Percentiles rank a stretch among this genome's conserved stretches.
phyloP scores from a whole-genome alignment of 1,284 basidiomycete species.

The Ustilago trichophora region DNA sequence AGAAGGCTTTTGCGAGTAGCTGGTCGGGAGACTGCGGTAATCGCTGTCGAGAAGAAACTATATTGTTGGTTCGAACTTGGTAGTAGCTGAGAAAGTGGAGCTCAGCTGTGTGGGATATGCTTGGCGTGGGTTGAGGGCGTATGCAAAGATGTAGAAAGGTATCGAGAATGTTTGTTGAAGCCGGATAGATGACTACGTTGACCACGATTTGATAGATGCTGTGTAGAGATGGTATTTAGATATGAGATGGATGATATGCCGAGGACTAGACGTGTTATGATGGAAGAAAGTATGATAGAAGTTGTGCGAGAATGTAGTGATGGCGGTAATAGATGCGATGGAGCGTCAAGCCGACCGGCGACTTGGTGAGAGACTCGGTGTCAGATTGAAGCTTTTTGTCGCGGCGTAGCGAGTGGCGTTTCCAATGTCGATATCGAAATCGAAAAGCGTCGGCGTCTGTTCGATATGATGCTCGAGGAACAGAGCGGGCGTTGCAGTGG shows the following conservation, averaged over 20 bases:
- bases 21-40: conserved; percentile 1
- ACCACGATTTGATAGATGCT: background rate
- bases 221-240: background rate
- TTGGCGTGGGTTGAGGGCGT: too few species aligned
- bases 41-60: background rate
- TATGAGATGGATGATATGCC: background rate
- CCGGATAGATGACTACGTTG: too few species aligned
- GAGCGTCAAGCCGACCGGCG: conserved; percentile 21
- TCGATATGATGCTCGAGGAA: too few species aligned
- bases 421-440: too few species aligned
- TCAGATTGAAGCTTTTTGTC: background rate
- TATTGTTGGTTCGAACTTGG: too few species aligned
- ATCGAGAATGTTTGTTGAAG: too few species aligned
- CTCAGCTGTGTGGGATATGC: too few species aligned
- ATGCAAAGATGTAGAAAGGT: too few species aligned
- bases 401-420: background rate
- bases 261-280: background rate
- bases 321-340: background rate
- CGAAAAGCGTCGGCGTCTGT: too few species aligned
- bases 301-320: too few species aligned
- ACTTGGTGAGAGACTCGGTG: conserved; percentile 1
- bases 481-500: too few species aligned
- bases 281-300: background rate
- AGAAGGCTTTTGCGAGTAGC: background rate
- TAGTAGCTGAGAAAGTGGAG: too few species aligned